Conservation (phyloP, 2,329 filamentous ascomycete genomes). For the Arthroderma sp. region DNA sequence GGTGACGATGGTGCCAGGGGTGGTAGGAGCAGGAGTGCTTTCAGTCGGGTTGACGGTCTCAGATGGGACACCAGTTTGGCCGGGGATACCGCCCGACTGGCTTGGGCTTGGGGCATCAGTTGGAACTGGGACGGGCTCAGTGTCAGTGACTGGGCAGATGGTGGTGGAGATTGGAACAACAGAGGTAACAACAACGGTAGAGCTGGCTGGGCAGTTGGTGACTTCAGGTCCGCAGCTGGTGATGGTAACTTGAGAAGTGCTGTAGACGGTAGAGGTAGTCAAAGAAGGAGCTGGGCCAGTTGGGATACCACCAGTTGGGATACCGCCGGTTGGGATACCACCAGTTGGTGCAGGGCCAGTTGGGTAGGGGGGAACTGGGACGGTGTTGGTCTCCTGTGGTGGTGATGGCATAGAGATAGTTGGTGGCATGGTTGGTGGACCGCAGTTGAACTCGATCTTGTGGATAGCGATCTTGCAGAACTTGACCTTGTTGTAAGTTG, state of each 20-base stretch:
- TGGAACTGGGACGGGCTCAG: background rate
- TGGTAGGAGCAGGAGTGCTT: background rate
- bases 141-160: conserved; percentile 40
- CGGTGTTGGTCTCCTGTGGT: conserved; percentile 40
- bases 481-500: conserved; percentile 42
- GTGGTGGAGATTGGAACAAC: conserved; percentile 49
- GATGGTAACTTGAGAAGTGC: conserved; percentile 28
- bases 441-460: conserved; percentile 64
- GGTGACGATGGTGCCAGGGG: conserved; percentile 10
- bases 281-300: conserved; percentile 1
- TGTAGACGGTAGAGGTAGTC: conserved; percentile 31
- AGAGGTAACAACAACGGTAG: conserved; percentile 41
- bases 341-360: background rate
- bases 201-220: conserved; percentile 42
- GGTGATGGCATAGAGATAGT: conserved; percentile 71
- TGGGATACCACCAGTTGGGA: background rate
- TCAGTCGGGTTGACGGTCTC: background rate
- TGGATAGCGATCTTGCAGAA: conserved; percentile 63
- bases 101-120: background rate
- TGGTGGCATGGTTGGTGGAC: conserved; percentile 14
- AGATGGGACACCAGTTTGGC: background rate
- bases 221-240: conserved; percentile 31
- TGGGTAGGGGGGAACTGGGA: conserved; percentile 33
- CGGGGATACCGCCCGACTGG: background rate
- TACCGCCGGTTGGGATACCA: background rate